Evolutionary conservation across 306 rosid species (phyloP), one percentile per base, ranked within the genome.

Genomic region (Rosa rugosa): DNA sequence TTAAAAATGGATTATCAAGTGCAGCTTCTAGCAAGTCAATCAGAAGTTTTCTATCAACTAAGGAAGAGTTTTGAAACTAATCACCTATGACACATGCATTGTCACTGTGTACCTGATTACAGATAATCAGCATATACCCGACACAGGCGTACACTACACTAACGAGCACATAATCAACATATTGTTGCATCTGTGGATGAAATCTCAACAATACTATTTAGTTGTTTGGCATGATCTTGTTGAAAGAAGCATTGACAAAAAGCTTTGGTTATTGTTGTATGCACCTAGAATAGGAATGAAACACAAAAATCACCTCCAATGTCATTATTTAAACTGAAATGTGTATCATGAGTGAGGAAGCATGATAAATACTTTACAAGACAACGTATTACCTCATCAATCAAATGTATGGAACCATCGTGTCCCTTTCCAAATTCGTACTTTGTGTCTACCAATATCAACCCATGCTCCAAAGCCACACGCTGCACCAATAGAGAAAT

Each of bases 361-460:
- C 62, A 49, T 51, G 13, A 69, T 22, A 27, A 72, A 69, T 20
- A 41, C 40, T 78, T 46, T 34, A 62, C 77, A 72, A 51, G 69
- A 18, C 11, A 18, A 63, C 44, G 70, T 65, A 14, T 59, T 75
- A 95, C 99, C 99, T 95, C 98, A 79, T 95, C 99, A 77, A 92
- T 91, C 85, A 95, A 76, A 83, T 91, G 85, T 87, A 92, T 81
- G 60, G 99, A 91, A 65, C 94, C 93, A 73, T 95, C 99, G 53
- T 70, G 77, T 74, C 89, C 97, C 91, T 91, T 95, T 80, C 99
- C 99, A 45, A 92, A 95, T 82, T 95, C 99, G 63, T 93, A 95
- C 75, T 95, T 95, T 46, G 99, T 95, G 85, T 95, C 99, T 57
- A 93, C 98, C 87, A 93, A 87, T 83, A 95, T 87, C 84, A 95